Evolutionary conservation across 768 basidiomycete species (phyloP).

Genomic region (Boletus reticuloceps): DNA sequence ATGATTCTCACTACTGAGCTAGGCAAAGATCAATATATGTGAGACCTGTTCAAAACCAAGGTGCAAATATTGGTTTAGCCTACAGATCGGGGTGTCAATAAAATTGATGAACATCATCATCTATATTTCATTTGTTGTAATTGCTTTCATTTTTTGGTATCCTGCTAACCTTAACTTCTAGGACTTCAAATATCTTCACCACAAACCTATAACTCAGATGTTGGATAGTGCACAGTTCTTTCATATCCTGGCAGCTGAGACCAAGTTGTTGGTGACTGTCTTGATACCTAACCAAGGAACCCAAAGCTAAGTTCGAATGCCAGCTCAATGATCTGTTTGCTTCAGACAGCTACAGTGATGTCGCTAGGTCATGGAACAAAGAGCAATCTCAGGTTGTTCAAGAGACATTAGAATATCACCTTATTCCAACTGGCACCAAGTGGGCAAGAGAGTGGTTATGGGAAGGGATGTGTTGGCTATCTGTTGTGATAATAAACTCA

Average conservation of each 20-base stretch:
- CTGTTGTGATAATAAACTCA: conserved; percentile 64
- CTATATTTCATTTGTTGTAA: conserved; percentile 58
- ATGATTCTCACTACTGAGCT: conserved; percentile 88
- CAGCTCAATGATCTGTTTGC: conserved; percentile 77
- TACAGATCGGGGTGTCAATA: conserved; percentile 79
- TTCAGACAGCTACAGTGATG: conserved; percentile 81
- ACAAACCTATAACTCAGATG: conserved; percentile 75
- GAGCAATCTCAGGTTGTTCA: conserved; percentile 76
- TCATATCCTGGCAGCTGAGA: conserved; percentile 86
- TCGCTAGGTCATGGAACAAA: conserved; percentile 88
- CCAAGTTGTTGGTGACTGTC: conserved; percentile 82
- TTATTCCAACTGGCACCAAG: conserved; percentile 82
- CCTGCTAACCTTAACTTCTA: conserved; percentile 31
- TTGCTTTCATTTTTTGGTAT: not conserved
- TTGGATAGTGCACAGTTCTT: conserved; percentile 76
- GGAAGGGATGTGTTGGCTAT: conserved; percentile 76
- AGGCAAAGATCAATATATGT: conserved; percentile 81
- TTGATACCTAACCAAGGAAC: conserved; percentile 58
- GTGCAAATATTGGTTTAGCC: conserved; percentile 79
- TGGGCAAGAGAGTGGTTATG: conserved; percentile 88
- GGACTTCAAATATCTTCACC: conserved; percentile 92
- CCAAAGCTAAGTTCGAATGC: conserved; percentile 64
- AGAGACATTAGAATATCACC: conserved; percentile 73
- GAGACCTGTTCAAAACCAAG: conserved; percentile 69
- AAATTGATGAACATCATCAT: conserved; percentile 75